Base-by-base conservation (phyloP, 2,329 filamentous ascomycete species). In the Pestalotiopsis sp. region DNA sequence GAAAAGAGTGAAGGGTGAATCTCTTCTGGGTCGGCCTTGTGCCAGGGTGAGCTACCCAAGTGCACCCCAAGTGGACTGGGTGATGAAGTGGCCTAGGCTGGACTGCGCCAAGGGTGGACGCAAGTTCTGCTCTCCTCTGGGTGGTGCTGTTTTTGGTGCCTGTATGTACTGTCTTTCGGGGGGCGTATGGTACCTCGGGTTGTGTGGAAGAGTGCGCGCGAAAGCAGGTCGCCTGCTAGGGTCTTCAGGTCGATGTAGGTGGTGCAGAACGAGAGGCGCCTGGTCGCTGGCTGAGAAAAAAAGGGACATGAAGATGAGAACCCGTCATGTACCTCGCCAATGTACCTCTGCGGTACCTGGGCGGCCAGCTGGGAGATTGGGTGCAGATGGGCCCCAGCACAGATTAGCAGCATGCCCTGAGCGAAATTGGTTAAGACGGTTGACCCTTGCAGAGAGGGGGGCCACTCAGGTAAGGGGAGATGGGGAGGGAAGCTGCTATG, bases 321-420 rank as follows among this genome's bases (percentile, higher is more conserved):
- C 13, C 17, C 44, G 24, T 4, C 24, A 26, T 52, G 44, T 52
- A 52, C 44, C 20, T n/a, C 30, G 26, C 17, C 22, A 6, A 66
- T 72, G 75, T 77, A 77, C 75, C 73, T 77, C 70, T 69, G 70
- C 70, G 70, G 73, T 75, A 75, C 73, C 44, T 67, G 70, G 56
- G 17, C 44, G 44, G 44, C 30, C 14, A 52, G 44, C 44, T 44
- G 62, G 67, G 72, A 74, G 72, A 75, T 75, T 77, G 74, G 72
- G 70, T 73, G 73, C 72, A 70, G 69, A 69, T 70, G 68, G 70
- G 30, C 26, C 56, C 24, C 24, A 60, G 58, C 30, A 60, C 58
- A 39, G 58, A 60, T 60, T 60, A 69, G 70, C 67, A 68, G 71
- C 65, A 68, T 64, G 67, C 66, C 71, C 70, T 72, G 71, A 68